Base-by-base conservation (phyloP, 768 basidiomycete species). In the Lepiota venenata region DNA sequence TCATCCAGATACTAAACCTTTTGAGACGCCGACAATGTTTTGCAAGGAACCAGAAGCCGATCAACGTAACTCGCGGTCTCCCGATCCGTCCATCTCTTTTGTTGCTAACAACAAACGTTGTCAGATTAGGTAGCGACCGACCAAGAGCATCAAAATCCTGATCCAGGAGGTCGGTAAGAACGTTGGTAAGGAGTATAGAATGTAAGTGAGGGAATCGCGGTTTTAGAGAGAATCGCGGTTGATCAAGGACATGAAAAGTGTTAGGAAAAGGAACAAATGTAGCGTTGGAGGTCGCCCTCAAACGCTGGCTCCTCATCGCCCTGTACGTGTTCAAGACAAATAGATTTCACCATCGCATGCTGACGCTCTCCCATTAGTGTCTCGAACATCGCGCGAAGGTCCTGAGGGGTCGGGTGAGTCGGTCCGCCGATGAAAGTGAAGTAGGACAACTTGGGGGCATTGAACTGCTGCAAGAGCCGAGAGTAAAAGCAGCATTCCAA, bases 1-100 rank as follows among this genome's bases (percentile, higher is more conserved):
- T 47, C 46, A 47, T 47, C 46, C 46, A 47, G 16, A 47, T 47
- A 12, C 46, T 47, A 11, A 35, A 47, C 18, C n/a, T 47, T 11
- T 35, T 35, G 10, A 47, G 46, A 22, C 32, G 32, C 1, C 32
- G 46, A 7, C 46, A 47, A 18, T 47, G 46, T 11, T 47, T 29
- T 5, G 46, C 46, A 9, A 47, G 46, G 32, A 47, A 47, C 46
- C 46, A 47, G 20, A 47, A 47, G 6, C 46, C 46, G 25, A 36
- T 47, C 18, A 47, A 16, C 18, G 46, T 47, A 18, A 27, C 36
- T 27, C 18, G 46, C 8, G 46, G 46, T 20, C 46, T 35, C 16
- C 46, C 32, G 8, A 8, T 36, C 32, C 46, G 46, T n/a, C 46
- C 46, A 5, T 20, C 32, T 12, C 46, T 11, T 47, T 21, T 29